These are phyloP conservation scores for Talaromyces nanjingensis DNA, from an alignment of 495 filamentous ascomycete genomes.

Conservation along the genomic window DNA sequence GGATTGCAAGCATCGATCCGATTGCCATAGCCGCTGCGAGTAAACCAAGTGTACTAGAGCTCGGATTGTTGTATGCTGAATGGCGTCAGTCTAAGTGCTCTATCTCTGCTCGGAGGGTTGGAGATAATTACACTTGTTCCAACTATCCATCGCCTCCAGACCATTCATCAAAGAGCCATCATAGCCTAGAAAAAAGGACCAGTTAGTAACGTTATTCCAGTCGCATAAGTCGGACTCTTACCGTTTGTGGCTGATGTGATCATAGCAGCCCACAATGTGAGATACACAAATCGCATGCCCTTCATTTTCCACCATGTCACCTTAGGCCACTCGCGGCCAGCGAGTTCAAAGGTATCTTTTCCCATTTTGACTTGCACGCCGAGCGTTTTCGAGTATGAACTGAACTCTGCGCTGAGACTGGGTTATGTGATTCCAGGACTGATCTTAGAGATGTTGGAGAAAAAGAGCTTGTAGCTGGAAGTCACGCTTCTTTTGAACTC, in stretches of 20 bases:
- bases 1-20: slow-evolving; percentile 57
- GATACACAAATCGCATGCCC: slow-evolving; percentile 30
- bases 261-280: slow-evolving; percentile 5
- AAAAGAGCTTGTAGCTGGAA: not conserved
- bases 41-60: slow-evolving; percentile 49
- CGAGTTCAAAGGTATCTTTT: slow-evolving; percentile 35
- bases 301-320: slow-evolving; percentile 34
- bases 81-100: slow-evolving; percentile 3
- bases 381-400: not conserved
- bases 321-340: slow-evolving; percentile 30
- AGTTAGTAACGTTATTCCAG: not conserved
- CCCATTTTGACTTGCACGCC: slow-evolving; percentile 20
- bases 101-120: not conserved
- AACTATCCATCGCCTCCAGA: slow-evolving; percentile 27
- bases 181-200: slow-evolving; percentile 37
- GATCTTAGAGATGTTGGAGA: not conserved
- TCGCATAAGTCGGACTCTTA: not conserved
- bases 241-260: slow-evolving; percentile 5
- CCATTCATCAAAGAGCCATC: slow-evolving; percentile 50
- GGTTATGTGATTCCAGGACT: not conserved
- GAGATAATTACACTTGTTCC: slow-evolving; percentile 23
- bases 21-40: slow-evolving; percentile 64
- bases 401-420: not conserved
- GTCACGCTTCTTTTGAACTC: not conserved
- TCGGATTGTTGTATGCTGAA: slow-evolving; percentile 36